Percentiles rank a stretch among this genome's conserved stretches.
Evolutionary conservation across 208 protist species (phyloP).

Genomic region (Zelonia costaricensis): DNA sequence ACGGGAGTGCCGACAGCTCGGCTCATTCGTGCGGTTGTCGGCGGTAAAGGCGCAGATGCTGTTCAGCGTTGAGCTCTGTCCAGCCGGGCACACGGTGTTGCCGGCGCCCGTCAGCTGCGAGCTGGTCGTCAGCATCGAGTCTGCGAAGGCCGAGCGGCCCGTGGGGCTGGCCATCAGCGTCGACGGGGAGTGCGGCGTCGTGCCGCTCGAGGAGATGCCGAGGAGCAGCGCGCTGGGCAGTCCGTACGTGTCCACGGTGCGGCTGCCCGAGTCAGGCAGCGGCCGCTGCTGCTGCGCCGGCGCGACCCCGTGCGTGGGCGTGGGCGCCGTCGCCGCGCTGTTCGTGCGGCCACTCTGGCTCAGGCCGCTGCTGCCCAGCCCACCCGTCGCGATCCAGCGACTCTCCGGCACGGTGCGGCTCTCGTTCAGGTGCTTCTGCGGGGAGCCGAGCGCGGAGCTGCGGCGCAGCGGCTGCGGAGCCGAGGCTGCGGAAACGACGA

Average conservation of each 20-base stretch:
- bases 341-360: no score
- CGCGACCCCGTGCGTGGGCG: background rate
- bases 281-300: background rate
- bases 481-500: no score
- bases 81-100: background rate
- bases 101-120: background rate
- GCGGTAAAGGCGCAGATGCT: background rate
- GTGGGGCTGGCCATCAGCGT: conserved; percentile 3
- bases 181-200: conserved; percentile 2
- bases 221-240: conserved; percentile 6
- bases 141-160: conserved; percentile 1
- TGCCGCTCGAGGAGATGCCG: conserved; percentile 1
- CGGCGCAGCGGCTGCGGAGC: no score
- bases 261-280: background rate
- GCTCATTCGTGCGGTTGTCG: conserved; percentile 1
- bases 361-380: no score
- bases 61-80: background rate
- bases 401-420: no score
- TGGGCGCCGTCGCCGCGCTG: no score
- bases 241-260: conserved; percentile 8
- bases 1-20: background rate
- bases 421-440: no score
- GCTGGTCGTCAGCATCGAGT: background rate
- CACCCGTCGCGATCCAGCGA: no score
- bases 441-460: no score